phyloP scores from a whole-genome alignment of 345 rosid genomes.

The Syzygium aqueum region DNA sequence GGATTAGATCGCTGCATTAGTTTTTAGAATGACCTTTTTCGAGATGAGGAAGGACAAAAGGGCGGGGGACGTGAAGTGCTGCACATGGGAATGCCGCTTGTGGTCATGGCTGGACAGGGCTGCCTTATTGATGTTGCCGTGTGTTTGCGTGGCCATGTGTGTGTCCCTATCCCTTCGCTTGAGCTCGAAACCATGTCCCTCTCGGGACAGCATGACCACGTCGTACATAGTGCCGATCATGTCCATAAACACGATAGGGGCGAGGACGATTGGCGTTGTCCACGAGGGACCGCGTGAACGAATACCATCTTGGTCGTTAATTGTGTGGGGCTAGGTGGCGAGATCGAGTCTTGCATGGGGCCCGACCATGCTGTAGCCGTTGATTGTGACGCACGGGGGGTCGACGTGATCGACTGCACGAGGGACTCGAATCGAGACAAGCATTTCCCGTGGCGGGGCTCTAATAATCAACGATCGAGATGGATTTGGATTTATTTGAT shows the following conservation, averaged over 20 bases:
- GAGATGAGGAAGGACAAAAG: not conserved
- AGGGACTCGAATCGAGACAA: not conserved
- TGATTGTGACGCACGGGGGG: rapidly evolving
- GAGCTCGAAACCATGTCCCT: not conserved
- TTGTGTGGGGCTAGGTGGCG: not conserved
- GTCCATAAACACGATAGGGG: not conserved
- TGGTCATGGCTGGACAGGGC: not conserved
- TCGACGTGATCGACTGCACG: not conserved
- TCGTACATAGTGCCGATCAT: not conserved
- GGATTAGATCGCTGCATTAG: not conserved
- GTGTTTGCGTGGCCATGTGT: not conserved
- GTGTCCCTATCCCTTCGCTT: not conserved
- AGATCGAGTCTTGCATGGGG: not conserved
- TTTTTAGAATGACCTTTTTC: not conserved
- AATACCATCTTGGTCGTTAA: not conserved
- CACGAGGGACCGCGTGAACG: not conserved
- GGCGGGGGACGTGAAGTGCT: not conserved
- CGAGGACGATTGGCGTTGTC: not conserved
- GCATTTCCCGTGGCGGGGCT: not conserved
- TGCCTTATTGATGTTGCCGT: not conserved
- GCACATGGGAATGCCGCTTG: not conserved
- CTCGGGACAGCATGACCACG: not conserved
- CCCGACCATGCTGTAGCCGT: not conserved
- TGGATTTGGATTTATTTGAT: not conserved
- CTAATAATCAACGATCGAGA: not conserved